Percentiles rank a stretch among this genome's conserved stretches.
phyloP scores from a whole-genome alignment of 1,284 basidiomycete genomes.

The Tylopilus orsonianus region DNA sequence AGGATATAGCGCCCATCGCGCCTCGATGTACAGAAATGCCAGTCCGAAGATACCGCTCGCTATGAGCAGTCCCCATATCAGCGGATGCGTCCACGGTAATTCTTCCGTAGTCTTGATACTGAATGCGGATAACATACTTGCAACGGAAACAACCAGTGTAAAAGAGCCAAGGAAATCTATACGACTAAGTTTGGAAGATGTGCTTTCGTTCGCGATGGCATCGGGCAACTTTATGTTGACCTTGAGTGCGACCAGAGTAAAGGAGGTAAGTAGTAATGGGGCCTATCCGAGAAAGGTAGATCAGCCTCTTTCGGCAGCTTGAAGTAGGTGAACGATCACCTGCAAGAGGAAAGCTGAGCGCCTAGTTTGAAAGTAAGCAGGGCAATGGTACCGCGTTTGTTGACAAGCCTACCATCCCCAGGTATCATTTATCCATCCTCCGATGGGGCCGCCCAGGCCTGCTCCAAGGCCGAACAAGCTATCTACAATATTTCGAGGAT shows the following conservation, averaged over 20 bases:
- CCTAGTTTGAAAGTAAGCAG: constrained; percentile 26
- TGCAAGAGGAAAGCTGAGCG: constrained; percentile 37
- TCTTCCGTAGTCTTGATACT: constrained; percentile 83
- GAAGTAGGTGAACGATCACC: constrained; percentile 71
- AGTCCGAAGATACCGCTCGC: constrained; percentile 53
- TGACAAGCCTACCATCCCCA: constrained; percentile 71
- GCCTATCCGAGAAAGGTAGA: constrained; percentile 45
- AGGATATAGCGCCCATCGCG: constrained; percentile 71
- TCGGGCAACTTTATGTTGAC: constrained; percentile 68
- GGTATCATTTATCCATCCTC: constrained; percentile 81
- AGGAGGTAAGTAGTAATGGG: constrained; percentile 71
- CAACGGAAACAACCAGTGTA: constrained; percentile 75
- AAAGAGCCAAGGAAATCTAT: constrained; percentile 84
- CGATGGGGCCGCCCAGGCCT: constrained; percentile 86
- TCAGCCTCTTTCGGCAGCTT: constrained; percentile 36
- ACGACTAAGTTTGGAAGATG: constrained; percentile 65
- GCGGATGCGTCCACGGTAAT: constrained; percentile 70
- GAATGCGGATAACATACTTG: constrained; percentile 72
- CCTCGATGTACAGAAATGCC: constrained; percentile 74
- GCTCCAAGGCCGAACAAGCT: constrained; percentile 77
- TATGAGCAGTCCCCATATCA: constrained; percentile 65
- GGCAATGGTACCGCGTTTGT: constrained; percentile 7
- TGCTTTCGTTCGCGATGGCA: constrained; percentile 56
- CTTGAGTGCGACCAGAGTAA: constrained; percentile 67
- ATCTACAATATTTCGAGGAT: constrained; percentile 9